Percentiles rank a stretch among this genome's conserved stretches.
Conservation (phyloP, 2,329 filamentous ascomycete species). For the Calonectria pauciramosa region DNA sequence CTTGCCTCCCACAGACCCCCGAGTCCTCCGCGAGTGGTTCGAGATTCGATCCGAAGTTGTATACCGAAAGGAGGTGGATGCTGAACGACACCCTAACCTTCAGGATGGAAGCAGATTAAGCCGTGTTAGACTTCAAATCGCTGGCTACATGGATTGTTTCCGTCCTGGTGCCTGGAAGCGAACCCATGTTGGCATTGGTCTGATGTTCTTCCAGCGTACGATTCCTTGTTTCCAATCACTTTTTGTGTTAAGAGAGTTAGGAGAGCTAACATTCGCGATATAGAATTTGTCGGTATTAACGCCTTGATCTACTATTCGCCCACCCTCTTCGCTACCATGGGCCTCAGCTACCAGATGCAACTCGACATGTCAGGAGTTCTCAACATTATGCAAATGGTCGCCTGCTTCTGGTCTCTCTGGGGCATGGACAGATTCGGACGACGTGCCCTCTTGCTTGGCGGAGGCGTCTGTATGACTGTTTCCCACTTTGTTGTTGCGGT, state of each 20-base stretch:
- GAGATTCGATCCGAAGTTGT: constrained; percentile 43
- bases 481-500: constrained; percentile 42
- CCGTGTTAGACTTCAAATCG: constrained; percentile 59
- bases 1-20: constrained; percentile 37
- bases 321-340: constrained; percentile 68
- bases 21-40: constrained; percentile 40
- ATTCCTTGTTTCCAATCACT: not conserved
- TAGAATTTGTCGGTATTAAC: constrained; percentile 50
- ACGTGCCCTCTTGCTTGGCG: constrained; percentile 38
- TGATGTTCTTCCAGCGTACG: constrained; percentile 69
- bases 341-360: constrained; percentile 54
- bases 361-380: constrained; percentile 50
- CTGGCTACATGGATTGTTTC: constrained; percentile 64
- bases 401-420: constrained; percentile 59
- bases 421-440: constrained; percentile 51
- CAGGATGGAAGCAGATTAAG: constrained; percentile 37
- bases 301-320: constrained; percentile 70
- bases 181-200: constrained; percentile 59
- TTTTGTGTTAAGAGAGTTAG: not conserved
- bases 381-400: constrained; percentile 49
- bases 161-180: constrained; percentile 61
- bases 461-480: constrained; percentile 43
- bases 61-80: constrained; percentile 44
- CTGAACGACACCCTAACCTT: constrained; percentile 48
- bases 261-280: not conserved